These are phyloP conservation scores for Diaporthe citri DNA, from an alignment of 2,329 filamentous ascomycete species.

Conservation along the genomic window DNA sequence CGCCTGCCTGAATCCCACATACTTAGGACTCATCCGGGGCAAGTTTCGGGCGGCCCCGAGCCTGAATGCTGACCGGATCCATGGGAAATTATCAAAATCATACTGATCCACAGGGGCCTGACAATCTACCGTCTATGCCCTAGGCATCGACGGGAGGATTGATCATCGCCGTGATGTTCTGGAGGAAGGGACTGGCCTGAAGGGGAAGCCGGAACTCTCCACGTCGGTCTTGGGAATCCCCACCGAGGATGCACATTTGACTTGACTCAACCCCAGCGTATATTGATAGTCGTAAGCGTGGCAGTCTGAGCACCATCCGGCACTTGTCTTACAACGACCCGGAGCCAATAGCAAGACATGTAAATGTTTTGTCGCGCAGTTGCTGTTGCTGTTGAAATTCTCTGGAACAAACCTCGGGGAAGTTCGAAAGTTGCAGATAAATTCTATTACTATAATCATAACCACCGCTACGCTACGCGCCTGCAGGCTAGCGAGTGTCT, in stretches of 20 bases:
- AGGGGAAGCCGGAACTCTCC: conserved; percentile 22
- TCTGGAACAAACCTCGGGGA: not conserved
- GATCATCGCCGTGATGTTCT: not conserved
- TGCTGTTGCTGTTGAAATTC: not conserved
- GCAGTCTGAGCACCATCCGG: conserved; percentile 16
- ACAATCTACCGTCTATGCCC: not conserved
- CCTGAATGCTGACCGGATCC: not conserved
- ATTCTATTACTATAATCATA: not conserved
- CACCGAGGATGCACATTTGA: conserved; percentile 7
- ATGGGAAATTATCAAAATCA: conserved; percentile 13
- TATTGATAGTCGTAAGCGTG: conserved; percentile 10
- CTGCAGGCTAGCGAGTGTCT: not conserved
- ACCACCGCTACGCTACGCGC: not conserved
- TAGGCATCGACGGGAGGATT: not conserved
- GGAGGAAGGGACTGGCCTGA: conserved; percentile 6
- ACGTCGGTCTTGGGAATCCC: not conserved
- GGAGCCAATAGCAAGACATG: not conserved
- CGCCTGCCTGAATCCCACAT: not conserved
- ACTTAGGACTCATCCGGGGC: not conserved
- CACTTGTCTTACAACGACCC: not conserved
- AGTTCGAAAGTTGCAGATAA: not conserved
- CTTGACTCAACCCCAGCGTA: conserved; percentile 25
- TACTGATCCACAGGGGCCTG: conserved; percentile 4
- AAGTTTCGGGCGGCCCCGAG: not conserved
- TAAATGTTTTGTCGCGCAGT: not conserved